A percentile compares a stretch with the other conserved stretches of the same genome.
phyloP scores from a whole-genome alignment of 179 eudicot species.

The Corrigiola litoralis region DNA sequence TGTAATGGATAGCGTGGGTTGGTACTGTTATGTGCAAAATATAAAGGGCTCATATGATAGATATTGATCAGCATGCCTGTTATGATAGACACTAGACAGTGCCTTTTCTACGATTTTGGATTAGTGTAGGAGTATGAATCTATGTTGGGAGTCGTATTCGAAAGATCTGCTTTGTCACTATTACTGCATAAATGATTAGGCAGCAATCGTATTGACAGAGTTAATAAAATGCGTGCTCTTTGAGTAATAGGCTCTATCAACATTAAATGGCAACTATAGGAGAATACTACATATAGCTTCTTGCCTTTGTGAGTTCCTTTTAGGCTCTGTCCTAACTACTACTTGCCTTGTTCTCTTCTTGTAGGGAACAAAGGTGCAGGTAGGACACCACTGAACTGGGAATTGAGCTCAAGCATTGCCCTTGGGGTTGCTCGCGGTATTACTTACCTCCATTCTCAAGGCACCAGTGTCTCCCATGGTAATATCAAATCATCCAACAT shows the following conservation, averaged over 20 bases:
- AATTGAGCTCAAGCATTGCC: slow-evolving; percentile 39
- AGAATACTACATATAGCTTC: not conserved
- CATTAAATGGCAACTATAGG: too few relatives aligned
- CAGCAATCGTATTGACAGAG: too few relatives aligned
- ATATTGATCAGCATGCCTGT: too few relatives aligned
- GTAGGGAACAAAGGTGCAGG: slow-evolving; percentile 39
- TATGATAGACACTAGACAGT: not conserved
- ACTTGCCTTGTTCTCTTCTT: not conserved
- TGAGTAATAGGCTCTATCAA: too few relatives aligned
- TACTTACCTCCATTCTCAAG: slow-evolving; percentile 33
- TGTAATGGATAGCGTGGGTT: too few relatives aligned
- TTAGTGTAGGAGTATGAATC: not conserved
- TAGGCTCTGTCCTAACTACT: not conserved
- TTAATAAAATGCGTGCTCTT: too few relatives aligned
- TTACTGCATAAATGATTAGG: too few relatives aligned
- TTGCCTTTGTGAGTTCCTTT: not conserved
- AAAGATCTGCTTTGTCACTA: slow-evolving; percentile 1
- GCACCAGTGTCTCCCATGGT: slow-evolving; percentile 32
- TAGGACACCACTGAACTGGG: slow-evolving; percentile 39
- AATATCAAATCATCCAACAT: slow-evolving; percentile 38
- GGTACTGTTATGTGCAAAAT: too few relatives aligned
- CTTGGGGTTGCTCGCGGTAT: slow-evolving; percentile 39
- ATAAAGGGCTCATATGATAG: not conserved
- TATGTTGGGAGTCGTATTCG: not conserved
- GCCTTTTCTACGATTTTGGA: slow-evolving; percentile 7